Conservation (phyloP, 163 green algal genomes). For the Scenedesmus sp. region DNA sequence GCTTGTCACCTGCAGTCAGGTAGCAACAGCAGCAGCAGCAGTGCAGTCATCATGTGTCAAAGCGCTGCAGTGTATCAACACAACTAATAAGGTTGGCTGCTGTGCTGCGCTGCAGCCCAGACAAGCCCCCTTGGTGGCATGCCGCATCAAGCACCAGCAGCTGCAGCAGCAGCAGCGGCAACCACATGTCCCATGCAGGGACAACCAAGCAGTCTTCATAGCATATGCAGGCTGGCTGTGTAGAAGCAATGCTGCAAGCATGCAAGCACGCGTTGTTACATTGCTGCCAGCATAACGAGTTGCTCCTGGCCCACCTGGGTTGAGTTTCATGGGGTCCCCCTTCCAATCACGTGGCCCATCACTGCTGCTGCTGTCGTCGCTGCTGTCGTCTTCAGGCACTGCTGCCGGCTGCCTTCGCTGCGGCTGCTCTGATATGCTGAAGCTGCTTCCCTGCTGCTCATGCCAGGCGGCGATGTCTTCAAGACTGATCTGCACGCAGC, state of each 20-base stretch:
- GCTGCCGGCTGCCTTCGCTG: not conserved
- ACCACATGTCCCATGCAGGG: not conserved
- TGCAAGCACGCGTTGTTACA: not conserved
- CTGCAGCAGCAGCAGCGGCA: not conserved
- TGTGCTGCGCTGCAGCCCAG: too few relatives aligned
- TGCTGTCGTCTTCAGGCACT: conserved; percentile 5
- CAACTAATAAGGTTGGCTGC: too few relatives aligned
- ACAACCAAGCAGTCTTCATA: not conserved
- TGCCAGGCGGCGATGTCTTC: conserved; percentile 25
- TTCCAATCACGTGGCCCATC: conserved; percentile 80
- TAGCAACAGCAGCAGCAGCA: conserved; percentile 1
- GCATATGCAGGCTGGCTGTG: not conserved
- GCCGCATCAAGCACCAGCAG: not conserved
- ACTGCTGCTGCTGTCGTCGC: not conserved
- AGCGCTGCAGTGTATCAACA: too few relatives aligned
- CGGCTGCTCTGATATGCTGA: not conserved
- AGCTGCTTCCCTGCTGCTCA: conserved; percentile 15
- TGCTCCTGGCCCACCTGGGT: conserved; percentile 57
- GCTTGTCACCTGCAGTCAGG: conserved; percentile 70
- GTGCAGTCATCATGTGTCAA: not conserved
- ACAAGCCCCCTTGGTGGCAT: too few relatives aligned
- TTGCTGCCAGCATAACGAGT: not conserved
- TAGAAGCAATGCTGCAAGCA: not conserved
- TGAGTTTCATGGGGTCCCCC: conserved; percentile 85
- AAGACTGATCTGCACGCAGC: not conserved